phyloP scores from a whole-genome alignment of 495 filamentous ascomycete species.

The Penicillium cosmopolitanum region DNA sequence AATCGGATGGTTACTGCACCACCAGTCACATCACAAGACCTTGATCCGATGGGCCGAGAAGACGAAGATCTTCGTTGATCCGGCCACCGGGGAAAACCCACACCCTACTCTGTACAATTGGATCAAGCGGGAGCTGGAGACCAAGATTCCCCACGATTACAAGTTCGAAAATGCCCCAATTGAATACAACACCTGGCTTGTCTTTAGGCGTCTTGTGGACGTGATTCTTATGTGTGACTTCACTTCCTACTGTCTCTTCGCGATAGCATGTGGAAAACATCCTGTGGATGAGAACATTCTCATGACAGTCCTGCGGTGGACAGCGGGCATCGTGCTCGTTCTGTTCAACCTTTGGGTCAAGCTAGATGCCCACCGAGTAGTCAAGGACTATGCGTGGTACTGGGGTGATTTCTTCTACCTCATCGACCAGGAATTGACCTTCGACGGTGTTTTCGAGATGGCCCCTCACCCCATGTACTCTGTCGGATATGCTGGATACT shows the following conservation, averaged over 20 bases:
- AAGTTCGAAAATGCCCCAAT: conserved; percentile 89
- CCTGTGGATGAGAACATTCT: conserved; percentile 70
- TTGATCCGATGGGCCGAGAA: conserved; percentile 87
- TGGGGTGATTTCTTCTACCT: conserved; percentile 99
- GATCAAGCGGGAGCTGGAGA: conserved; percentile 86
- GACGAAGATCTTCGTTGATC: conserved; percentile 83
- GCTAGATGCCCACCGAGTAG: conserved; percentile 95
- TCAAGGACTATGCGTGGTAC: conserved; percentile 99
- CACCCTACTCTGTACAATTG: conserved; percentile 78
- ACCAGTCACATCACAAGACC: conserved; percentile 86
- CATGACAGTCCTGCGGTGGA: conserved; percentile 77
- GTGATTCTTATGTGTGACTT: conserved; percentile 99
- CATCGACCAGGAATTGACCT: conserved; percentile 95
- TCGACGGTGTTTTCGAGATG: conserved; percentile 99
- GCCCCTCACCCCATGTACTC: conserved; percentile 99
- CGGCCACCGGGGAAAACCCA: conserved; percentile 75
- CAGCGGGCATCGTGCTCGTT: conserved; percentile 77
- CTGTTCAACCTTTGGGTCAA: conserved; percentile 99
- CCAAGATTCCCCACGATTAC: conserved; percentile 93
- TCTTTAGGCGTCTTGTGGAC: conserved; percentile 93
- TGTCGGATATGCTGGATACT: conserved; percentile 96
- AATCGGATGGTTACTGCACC: conserved; percentile 85
- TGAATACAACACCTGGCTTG: conserved; percentile 98
- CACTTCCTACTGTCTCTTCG: conserved; percentile 93
- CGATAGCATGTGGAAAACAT: conserved; percentile 79